A percentile compares a stretch with the other conserved stretches of the same genome.
These are phyloP conservation scores for Carex arenaria DNA, from an alignment of 202 grass and related monocot species.

Conservation along the genomic window DNA sequence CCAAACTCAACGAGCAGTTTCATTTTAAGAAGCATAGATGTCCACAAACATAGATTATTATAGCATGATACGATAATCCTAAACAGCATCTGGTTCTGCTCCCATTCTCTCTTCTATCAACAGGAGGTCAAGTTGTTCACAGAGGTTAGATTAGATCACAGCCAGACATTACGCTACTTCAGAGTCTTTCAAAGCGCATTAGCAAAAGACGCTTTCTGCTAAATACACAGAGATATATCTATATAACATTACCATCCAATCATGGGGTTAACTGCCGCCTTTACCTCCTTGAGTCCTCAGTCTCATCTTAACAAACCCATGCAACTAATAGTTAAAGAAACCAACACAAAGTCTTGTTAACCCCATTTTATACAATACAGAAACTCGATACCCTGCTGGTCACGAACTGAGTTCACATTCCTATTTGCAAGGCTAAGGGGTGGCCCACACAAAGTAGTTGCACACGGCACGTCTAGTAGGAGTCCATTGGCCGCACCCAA, in stretches of 20 bases:
- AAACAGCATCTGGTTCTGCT: constrained; percentile 76
- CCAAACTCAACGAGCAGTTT: constrained; percentile 30
- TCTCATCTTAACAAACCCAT: constrained; percentile 9
- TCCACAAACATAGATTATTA: constrained; percentile 74
- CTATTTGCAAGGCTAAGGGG: constrained; percentile 10
- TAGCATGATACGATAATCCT: constrained; percentile 43
- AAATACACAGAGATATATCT: constrained; percentile 27
- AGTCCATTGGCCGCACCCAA: constrained; percentile 84
- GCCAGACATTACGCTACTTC: constrained; percentile 65
- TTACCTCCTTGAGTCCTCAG: background rate
- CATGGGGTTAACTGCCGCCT: background rate
- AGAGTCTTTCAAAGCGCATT: constrained; percentile 39
- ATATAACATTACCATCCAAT: constrained; percentile 3
- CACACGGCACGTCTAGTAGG: constrained; percentile 62
- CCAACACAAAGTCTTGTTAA: constrained; percentile 18
- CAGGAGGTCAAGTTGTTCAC: constrained; percentile 49
- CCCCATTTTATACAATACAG: constrained; percentile 23
- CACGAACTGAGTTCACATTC: background rate
- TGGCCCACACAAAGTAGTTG: constrained; percentile 72
- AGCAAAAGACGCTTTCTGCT: constrained; percentile 35
- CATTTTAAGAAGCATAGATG: constrained; percentile 38
- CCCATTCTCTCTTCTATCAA: constrained; percentile 70
- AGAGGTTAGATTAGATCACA: constrained; percentile 24
- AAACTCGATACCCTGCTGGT: background rate
- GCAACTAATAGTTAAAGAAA: constrained; percentile 17